Percentiles rank a stretch among this genome's conserved stretches.
Conservation (phyloP, 2,329 filamentous ascomycete genomes). For the Talaromyces atroroseus region DNA sequence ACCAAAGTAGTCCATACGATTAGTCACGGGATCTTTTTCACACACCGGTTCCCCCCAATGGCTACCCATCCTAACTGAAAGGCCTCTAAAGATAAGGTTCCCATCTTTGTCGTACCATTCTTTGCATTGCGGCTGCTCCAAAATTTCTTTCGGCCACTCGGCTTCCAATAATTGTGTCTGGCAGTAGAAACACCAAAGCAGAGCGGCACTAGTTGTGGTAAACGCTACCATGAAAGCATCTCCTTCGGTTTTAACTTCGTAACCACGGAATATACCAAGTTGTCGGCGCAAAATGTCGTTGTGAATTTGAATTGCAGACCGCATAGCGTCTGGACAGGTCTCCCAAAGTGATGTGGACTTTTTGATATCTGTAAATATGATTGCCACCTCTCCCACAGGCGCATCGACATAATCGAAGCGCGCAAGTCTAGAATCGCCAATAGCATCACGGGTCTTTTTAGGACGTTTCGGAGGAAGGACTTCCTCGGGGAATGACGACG, state of each 20-base stretch:
- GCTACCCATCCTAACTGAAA: conserved; percentile 95
- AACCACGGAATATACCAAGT: conserved; percentile 86
- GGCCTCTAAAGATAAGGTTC: conserved; percentile 83
- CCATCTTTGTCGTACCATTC: conserved; percentile 77
- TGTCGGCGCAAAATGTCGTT: conserved; percentile 96
- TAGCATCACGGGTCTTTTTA: conserved; percentile 53
- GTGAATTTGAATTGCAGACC: conserved; percentile 93
- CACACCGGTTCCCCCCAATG: conserved; percentile 94
- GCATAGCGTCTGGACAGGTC: conserved; percentile 89
- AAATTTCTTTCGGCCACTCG: conserved; percentile 86
- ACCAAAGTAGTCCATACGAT: conserved; percentile 98
- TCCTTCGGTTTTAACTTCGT: conserved; percentile 99
- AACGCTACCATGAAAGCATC: conserved; percentile 99
- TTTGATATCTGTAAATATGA: conserved; percentile 99
- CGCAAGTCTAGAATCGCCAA: conserved; percentile 79
- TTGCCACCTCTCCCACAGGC: conserved; percentile 81
- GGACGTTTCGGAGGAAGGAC: conserved; percentile 59
- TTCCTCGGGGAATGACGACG: conserved; percentile 62
- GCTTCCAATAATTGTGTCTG: conserved; percentile 83
- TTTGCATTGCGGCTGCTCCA: conserved; percentile 79
- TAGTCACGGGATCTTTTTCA: conserved; percentile 91
- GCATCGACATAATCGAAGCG: conserved; percentile 88
- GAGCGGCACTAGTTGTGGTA: conserved; percentile 85
- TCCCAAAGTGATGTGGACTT: conserved; percentile 96
- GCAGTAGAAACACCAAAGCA: conserved; percentile 95